Percentiles rank a stretch among this genome's conserved stretches.
These are phyloP conservation scores for Fusarium hainanense DNA, from an alignment of 2,329 filamentous ascomycete genomes.

Conservation along the genomic window DNA sequence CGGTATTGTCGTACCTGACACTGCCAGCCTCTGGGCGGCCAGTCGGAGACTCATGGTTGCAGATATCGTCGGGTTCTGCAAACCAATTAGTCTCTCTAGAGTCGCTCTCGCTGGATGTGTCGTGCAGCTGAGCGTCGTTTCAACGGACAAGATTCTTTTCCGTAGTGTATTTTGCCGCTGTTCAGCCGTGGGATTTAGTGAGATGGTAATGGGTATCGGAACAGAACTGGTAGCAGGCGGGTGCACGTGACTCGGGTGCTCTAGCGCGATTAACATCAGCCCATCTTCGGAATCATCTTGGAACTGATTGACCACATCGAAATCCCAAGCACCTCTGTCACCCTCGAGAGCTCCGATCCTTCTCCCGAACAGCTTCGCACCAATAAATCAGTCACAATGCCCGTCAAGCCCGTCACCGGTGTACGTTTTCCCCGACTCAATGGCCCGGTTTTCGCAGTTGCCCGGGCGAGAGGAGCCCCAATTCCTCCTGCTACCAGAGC, in stretches of 20 bases:
- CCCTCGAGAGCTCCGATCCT: constrained; percentile 38
- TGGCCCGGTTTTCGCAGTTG: constrained; percentile 40
- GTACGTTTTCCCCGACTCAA: constrained; percentile 59
- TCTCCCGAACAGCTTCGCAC: constrained; percentile 39
- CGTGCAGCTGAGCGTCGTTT: constrained; percentile 19
- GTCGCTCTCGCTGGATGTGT: constrained; percentile 32
- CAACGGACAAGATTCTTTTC: constrained; percentile 46
- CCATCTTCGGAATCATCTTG: constrained; percentile 47
- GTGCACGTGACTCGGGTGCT: constrained; percentile 38
- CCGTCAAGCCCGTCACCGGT: constrained; percentile 68
- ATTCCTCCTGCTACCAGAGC: constrained; percentile 22
- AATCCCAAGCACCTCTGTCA: constrained; percentile 34
- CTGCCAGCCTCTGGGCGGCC: constrained; percentile 70
- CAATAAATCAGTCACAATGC: constrained; percentile 57
- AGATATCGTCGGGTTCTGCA: constrained; percentile 34
- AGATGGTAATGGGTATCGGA: background rate
- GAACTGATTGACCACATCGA: constrained; percentile 43
- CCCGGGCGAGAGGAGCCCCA: constrained; percentile 35
- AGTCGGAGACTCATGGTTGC: constrained; percentile 72
- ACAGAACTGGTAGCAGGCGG: constrained; percentile 13
- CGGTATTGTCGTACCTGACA: constrained; percentile 62
- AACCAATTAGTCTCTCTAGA: constrained; percentile 37
- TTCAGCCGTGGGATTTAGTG: constrained; percentile 38
- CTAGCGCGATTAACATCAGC: constrained; percentile 53
- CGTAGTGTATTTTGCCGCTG: constrained; percentile 28